phyloP scores from a whole-genome alignment of 495 filamentous ascomycete genomes.

The Neurospora sp. region DNA sequence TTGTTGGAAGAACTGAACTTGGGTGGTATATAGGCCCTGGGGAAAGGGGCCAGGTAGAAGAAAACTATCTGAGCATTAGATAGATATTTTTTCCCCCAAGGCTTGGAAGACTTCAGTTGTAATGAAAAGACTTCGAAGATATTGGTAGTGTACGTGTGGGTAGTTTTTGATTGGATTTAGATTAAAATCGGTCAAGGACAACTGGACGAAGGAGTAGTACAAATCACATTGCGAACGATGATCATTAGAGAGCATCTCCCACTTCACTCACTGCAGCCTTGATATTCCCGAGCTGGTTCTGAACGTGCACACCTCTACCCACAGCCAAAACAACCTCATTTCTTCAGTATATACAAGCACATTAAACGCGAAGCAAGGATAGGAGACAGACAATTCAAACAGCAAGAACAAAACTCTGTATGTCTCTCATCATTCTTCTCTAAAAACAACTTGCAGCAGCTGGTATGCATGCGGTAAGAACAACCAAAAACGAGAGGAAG shows the following conservation, averaged over 20 bases:
- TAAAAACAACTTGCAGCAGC: background rate
- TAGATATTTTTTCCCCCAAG: too few species aligned
- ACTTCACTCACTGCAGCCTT: background rate
- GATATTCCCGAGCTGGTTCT: background rate
- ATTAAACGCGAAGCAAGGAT: background rate
- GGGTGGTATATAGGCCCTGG: too few species aligned
- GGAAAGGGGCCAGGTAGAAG: too few species aligned
- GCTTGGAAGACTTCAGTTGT: too few species aligned
- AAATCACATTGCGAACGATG: background rate
- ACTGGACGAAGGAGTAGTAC: background rate
- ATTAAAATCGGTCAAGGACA: background rate
- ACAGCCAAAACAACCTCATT: background rate
- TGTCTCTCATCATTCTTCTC: background rate
- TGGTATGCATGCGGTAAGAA: background rate
- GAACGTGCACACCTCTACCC: background rate
- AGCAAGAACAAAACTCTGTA: background rate
- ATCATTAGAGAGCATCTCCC: background rate
- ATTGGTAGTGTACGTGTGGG: too few species aligned
- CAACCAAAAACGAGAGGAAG: background rate
- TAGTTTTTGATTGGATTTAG: too few species aligned
- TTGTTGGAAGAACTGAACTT: background rate
- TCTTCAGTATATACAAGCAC: background rate
- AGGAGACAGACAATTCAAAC: background rate
- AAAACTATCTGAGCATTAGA: too few species aligned
- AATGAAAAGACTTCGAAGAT: too few species aligned